phyloP scores from a whole-genome alignment of 257 asterid species.

The Ballota nigra region DNA sequence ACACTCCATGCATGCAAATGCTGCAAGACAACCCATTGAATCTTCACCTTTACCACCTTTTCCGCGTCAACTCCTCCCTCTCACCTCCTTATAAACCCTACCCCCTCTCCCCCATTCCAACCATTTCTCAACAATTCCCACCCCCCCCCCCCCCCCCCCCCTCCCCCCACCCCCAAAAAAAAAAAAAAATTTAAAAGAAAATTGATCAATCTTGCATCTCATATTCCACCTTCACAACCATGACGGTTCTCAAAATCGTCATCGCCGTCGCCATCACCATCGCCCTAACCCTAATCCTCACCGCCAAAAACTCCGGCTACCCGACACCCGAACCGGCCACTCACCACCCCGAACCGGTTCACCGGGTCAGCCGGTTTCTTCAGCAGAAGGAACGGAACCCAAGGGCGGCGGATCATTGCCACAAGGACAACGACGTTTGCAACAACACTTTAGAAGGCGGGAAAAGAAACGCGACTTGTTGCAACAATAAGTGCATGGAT shows the following conservation, averaged over 20 bases:
- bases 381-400: conserved; percentile 47
- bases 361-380: conserved; percentile 50
- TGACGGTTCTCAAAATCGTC: conserved; percentile 42
- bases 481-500: conserved; percentile 63
- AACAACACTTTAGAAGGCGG: conserved; percentile 32
- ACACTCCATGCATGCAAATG: conserved; percentile 33
- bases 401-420: conserved; percentile 59
- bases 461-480: conserved; percentile 57
- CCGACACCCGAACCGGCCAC: neutral
- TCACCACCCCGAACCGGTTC: neutral
- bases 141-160: too few species aligned
- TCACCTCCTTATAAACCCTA: conserved; percentile 28
- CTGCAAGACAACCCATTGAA: neutral
- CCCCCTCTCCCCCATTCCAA: too few species aligned
- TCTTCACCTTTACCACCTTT: conserved; percentile 22
- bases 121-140: neutral
- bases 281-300: conserved; percentile 38
- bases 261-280: conserved; percentile 4
- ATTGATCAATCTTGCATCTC: neutral
- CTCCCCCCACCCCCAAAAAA: too few species aligned
- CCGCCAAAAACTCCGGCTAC: conserved; percentile 17
- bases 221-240: conserved; percentile 31
- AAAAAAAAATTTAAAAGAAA: neutral
- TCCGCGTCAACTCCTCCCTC: conserved; percentile 34
- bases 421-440: conserved; percentile 47